These are phyloP conservation scores for Eragrostis curvula DNA, from an alignment of 176 grass and related monocot species.

Conservation along the genomic window DNA sequence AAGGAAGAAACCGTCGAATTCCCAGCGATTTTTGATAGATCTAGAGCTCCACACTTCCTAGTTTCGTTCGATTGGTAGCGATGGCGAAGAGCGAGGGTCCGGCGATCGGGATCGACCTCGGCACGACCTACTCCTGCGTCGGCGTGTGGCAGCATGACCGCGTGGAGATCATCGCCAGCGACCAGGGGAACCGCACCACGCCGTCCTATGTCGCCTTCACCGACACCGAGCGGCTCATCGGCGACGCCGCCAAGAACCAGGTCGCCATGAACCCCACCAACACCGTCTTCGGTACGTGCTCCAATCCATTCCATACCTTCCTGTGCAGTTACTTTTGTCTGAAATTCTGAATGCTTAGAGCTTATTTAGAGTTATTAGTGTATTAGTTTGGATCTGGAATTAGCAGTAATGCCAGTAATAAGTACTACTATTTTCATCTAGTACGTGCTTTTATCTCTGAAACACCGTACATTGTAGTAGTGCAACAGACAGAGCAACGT, in stretches of 20 bases:
- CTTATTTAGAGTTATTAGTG: too few relatives aligned
- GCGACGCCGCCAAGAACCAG: slow-evolving; percentile 92
- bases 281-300: slow-evolving; percentile 81
- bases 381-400: not conserved
- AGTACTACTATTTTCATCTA: not conserved
- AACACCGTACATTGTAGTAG: too few relatives aligned
- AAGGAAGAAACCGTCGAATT: slow-evolving; percentile 20
- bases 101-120: slow-evolving; percentile 79
- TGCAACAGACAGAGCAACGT: too few relatives aligned
- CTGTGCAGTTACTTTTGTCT: not conserved
- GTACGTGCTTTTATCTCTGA: too few relatives aligned
- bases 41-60: not conserved
- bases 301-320: not conserved
- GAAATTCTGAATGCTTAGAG: not conserved
- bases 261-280: slow-evolving; percentile 96
- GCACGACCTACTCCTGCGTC: slow-evolving; percentile 85
- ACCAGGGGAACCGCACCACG: slow-evolving; percentile 88
- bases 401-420: too few relatives aligned
- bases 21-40: not conserved
- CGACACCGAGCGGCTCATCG: slow-evolving; percentile 80
- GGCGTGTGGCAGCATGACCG: slow-evolving; percentile 90
- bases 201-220: slow-evolving; percentile 83
- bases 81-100: slow-evolving; percentile 77
- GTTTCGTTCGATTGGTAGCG: slow-evolving; percentile 16
- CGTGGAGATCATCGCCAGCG: slow-evolving; percentile 93